These are phyloP conservation scores for Alternaria tenuissima DNA, from an alignment of 2,329 filamentous ascomycete species.

Conservation along the genomic window DNA sequence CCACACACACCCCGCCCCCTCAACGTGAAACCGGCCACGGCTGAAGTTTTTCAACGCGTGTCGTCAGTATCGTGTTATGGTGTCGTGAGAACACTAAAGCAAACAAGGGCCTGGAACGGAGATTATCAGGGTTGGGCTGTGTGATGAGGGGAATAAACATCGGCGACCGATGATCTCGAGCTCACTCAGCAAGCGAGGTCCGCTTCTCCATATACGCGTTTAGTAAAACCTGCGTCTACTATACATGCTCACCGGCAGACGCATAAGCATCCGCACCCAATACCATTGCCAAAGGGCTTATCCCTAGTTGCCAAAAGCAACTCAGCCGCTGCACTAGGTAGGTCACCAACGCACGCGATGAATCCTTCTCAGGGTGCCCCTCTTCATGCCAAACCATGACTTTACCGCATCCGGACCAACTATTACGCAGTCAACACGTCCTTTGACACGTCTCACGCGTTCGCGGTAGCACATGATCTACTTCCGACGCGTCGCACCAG, in stretches of 20 bases:
- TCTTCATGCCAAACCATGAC: conserved; percentile 1
- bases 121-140: background rate
- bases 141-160: conserved; percentile 2
- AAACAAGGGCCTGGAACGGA: background rate
- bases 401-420: conserved; percentile 4
- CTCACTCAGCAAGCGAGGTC: background rate
- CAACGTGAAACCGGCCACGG: conserved; percentile 19
- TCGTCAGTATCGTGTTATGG: conserved; percentile 15
- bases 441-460: conserved; percentile 33
- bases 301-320: conserved; percentile 5
- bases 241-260: conserved; percentile 10
- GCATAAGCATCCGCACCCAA: conserved; percentile 1
- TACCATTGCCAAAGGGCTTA: conserved; percentile 1
- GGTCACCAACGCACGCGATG: conserved; percentile 2
- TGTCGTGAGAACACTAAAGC: conserved; percentile 12
- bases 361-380: background rate
- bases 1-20: conserved; percentile 8
- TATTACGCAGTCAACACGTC: conserved; percentile 14
- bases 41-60: conserved; percentile 16
- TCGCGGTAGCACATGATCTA: conserved; percentile 29
- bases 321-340: conserved; percentile 10
- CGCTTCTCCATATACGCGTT: background rate
- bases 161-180: background rate
- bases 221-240: conserved; percentile 3
- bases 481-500: conserved; percentile 26